Conservation (phyloP, 2,329 filamentous ascomycete species). For the Exophiala bonariae region DNA sequence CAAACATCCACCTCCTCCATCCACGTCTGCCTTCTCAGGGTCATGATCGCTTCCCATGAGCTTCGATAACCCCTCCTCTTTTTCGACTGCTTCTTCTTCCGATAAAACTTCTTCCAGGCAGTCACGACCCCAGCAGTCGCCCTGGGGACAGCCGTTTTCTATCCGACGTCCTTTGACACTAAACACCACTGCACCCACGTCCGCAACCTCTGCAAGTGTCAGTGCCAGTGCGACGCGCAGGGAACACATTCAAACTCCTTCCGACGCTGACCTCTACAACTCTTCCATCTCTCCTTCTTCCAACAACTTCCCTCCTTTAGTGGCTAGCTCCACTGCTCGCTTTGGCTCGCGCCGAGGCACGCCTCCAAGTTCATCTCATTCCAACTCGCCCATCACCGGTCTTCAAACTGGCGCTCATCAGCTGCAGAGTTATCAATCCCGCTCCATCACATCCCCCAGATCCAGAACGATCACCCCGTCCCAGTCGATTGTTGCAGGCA, state of each 20-base stretch:
- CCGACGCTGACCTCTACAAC: slow-evolving; percentile 12
- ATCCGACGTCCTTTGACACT: slow-evolving; percentile 58
- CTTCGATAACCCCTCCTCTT: slow-evolving; percentile 27
- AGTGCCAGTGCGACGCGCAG: slow-evolving; percentile 8
- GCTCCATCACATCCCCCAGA: slow-evolving; percentile 58
- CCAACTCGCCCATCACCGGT: slow-evolving; percentile 55
- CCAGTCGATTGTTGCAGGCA: slow-evolving; percentile 55
- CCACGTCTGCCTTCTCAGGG: slow-evolving; percentile 19
- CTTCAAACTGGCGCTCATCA: slow-evolving; percentile 57
- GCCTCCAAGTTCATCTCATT: slow-evolving; percentile 17
- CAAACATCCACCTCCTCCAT: slow-evolving; percentile 2
- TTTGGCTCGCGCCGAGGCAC: slow-evolving; percentile 16
- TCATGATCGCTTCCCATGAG: slow-evolving; percentile 31
- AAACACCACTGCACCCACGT: slow-evolving; percentile 44
- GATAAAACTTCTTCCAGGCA: slow-evolving; percentile 14
- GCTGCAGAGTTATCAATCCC: slow-evolving; percentile 30
- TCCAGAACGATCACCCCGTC: slow-evolving; percentile 55
- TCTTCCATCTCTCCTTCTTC: slow-evolving; percentile 15
- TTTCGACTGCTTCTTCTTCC: slow-evolving; percentile 17
- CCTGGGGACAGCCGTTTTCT: slow-evolving; percentile 57
- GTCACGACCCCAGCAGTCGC: slow-evolving; percentile 42
- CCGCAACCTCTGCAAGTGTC: slow-evolving; percentile 4
- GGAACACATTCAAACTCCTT: slow-evolving; percentile 7
- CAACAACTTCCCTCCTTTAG: slow-evolving; percentile 14
- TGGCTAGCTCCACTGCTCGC: slow-evolving; percentile 13